Conservation (phyloP, 2,329 filamentous ascomycete species). For the Penicillium thymicola region DNA sequence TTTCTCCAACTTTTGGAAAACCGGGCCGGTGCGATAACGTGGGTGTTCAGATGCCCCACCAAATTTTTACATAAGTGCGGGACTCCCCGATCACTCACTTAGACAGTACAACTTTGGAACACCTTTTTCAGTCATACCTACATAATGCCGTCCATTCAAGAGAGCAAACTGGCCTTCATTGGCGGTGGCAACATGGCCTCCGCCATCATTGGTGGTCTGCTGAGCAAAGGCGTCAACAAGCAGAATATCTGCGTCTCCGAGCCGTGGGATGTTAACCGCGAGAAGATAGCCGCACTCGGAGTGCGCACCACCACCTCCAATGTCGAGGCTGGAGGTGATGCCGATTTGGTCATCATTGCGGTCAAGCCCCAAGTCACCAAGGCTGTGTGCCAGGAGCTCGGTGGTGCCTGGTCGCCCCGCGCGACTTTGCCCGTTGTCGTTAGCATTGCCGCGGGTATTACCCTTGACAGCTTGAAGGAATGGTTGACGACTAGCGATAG, state of each 20-base stretch:
- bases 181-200: slow-evolving; percentile 39
- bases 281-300: slow-evolving; percentile 31
- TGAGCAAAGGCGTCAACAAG: slow-evolving; percentile 28
- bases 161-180: slow-evolving; percentile 36
- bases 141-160: slow-evolving; percentile 30
- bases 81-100: neutral
- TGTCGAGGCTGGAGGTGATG: slow-evolving; percentile 25
- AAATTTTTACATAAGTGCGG: slow-evolving; percentile 14
- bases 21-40: slow-evolving; percentile 4
- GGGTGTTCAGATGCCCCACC: slow-evolving; percentile 12
- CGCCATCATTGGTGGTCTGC: slow-evolving; percentile 34
- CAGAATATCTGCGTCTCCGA: slow-evolving; percentile 35
- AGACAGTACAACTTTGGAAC: neutral
- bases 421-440: slow-evolving; percentile 29
- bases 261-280: slow-evolving; percentile 36
- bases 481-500: slow-evolving; percentile 30
- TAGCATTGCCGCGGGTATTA: slow-evolving; percentile 36
- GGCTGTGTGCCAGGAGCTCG: slow-evolving; percentile 33
- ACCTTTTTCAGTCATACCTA: neutral
- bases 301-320: slow-evolving; percentile 33
- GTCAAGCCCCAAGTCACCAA: slow-evolving; percentile 37
- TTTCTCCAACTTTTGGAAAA: neutral
- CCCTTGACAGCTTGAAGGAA: slow-evolving; percentile 28
- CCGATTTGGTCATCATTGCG: slow-evolving; percentile 33
- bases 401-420: slow-evolving; percentile 25